These are phyloP conservation scores for Oehlia diaphana DNA, from an alignment of 192 early-diverging fungal genomes.

Conservation along the genomic window DNA sequence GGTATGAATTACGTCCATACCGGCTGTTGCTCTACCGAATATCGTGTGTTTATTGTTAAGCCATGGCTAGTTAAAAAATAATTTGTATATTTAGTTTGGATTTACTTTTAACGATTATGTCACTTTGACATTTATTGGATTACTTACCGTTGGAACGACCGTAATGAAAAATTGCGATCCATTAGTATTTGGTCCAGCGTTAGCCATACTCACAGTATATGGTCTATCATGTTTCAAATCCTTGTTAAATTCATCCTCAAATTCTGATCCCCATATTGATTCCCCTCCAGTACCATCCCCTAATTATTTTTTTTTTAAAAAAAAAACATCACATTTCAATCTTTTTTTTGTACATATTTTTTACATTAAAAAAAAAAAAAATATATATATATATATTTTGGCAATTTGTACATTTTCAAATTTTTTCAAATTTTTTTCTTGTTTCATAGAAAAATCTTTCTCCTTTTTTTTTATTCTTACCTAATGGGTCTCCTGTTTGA, in stretches of 20 bases:
- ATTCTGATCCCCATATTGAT: slow-evolving; percentile 86
- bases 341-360: not conserved
- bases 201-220: slow-evolving; percentile 95
- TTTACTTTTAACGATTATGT: no score
- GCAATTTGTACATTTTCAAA: not conserved
- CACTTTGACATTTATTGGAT: no score
- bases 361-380: not conserved
- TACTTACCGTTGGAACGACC: slow-evolving; percentile 77
- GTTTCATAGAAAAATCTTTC: not conserved
- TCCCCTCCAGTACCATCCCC: slow-evolving; percentile 96
- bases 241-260: slow-evolving; percentile 90
- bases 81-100: no score
- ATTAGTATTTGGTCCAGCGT: slow-evolving; percentile 86
- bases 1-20: slow-evolving; percentile 88
- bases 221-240: slow-evolving; percentile 83
- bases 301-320: not conserved
- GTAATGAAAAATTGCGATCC: slow-evolving; percentile 98
- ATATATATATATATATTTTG: not conserved
- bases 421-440: no score
- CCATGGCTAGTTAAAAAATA: slow-evolving; percentile 71
- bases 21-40: slow-evolving; percentile 87
- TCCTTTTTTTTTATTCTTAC: slow-evolving; percentile 33
- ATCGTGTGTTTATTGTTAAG: slow-evolving; percentile 96
- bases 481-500: slow-evolving; percentile 88
- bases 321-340: not conserved